phyloP scores from a whole-genome alignment of 129 eudicot species.

The Mikania micrantha region DNA sequence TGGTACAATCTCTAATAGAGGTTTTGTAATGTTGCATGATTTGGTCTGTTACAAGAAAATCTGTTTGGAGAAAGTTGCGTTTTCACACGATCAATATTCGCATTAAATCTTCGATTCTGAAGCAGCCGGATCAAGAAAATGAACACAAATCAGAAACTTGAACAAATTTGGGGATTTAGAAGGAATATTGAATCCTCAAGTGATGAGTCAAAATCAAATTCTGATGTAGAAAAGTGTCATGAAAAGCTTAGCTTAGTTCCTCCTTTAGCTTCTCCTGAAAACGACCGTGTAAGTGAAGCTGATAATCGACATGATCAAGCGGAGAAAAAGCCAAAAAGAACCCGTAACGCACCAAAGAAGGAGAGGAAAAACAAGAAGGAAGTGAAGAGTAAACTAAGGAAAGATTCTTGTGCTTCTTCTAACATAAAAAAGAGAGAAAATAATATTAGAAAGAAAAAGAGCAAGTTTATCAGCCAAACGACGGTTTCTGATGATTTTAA shows the following conservation, averaged over 20 bases:
- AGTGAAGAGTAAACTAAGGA: slow-evolving; percentile 30
- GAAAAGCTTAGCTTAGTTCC: slow-evolving; percentile 34
- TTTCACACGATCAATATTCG: slow-evolving; percentile 1
- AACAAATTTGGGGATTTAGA: slow-evolving; percentile 75
- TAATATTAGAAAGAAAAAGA: slow-evolving; percentile 25
- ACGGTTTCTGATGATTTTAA: slow-evolving; percentile 35
- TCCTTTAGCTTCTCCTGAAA: slow-evolving; percentile 25
- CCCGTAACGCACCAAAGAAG: slow-evolving; percentile 16
- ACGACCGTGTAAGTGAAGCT: slow-evolving; percentile 26
- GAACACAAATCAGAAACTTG: slow-evolving; percentile 47
- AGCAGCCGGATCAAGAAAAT: slow-evolving; percentile 24
- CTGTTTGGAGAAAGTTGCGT: not conserved
- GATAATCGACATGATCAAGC: slow-evolving; percentile 7
- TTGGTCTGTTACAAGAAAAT: not conserved
- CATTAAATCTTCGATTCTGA: not conserved
- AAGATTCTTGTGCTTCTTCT: slow-evolving; percentile 21
- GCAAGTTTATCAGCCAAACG: slow-evolving; percentile 21
- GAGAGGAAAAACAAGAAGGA: slow-evolving; percentile 26
- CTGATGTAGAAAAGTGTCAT: slow-evolving; percentile 21
- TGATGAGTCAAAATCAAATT: slow-evolving; percentile 53
- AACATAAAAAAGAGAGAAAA: slow-evolving; percentile 19
- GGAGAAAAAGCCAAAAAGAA: slow-evolving; percentile 18
- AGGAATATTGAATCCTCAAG: slow-evolving; percentile 52
- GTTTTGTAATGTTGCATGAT: slow-evolving; percentile 10
- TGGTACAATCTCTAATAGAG: slow-evolving; percentile 14